Evolutionary conservation across 805 yeast species (phyloP), one percentile per base, ranked within the genome.

Genomic region (Myxozyma sirexii): DNA sequence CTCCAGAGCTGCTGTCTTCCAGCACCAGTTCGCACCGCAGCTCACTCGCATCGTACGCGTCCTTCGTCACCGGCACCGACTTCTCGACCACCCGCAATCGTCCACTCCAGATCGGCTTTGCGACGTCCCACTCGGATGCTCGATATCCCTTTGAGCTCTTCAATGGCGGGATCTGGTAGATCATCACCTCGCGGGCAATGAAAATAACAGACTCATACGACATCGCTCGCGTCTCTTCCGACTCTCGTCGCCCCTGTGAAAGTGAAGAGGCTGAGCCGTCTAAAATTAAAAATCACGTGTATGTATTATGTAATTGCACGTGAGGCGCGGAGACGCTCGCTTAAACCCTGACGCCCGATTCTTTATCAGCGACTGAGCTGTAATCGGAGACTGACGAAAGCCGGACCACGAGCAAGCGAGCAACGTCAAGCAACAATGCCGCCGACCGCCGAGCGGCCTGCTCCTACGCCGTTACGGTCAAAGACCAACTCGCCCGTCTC

Each of bases 41-140:
- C 15, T 46, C 48, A 8, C 37, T 29, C 15, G 49, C 59, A 13
- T 38, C 37, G 37, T 31, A 27, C 27, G 44, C 33, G 17, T 26
- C 51, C 17, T 31, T 26, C 23, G 26, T 37, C 29, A 39, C 33
- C 15, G 39, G 45, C 31, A 19, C 31, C 27, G 38, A 27, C 29
- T 57, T 58, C 54, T 76, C 76, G 19, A 73, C 53, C 21, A 76
- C 67, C 43, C 64, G 55, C 43, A 75, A 57, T 4, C 67, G 46
- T 1, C 79, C 79, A 4, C 54, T 49, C 79, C 79, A 76, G 12
- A 76, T 65, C 7, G 72, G 69, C n/a, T 68, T 67, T 6, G 67
- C 63, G n/a, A 72, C 70, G 27, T 72, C 69, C 79, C 79, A 76
- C 5, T 68, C 69, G 2, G 62, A 24, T 10, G 72, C 72, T 37